Conservation (phyloP, 1,284 basidiomycete species). For the Sanghuangporus sanghuang region DNA sequence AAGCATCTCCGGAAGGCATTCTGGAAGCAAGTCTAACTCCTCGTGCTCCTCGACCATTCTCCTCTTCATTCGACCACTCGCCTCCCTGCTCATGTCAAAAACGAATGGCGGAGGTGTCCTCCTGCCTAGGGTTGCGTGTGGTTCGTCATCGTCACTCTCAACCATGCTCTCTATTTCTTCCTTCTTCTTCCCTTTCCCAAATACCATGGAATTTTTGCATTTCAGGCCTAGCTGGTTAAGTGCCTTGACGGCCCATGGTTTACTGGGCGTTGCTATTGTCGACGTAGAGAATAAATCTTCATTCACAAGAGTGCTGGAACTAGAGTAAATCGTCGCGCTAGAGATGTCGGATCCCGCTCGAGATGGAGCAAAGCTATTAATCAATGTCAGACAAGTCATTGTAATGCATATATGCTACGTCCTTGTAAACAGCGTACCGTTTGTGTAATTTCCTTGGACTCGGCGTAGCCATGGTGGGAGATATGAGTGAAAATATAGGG, state of each 20-base stretch:
- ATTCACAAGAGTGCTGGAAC: conserved; percentile 4
- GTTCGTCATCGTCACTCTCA: neutral
- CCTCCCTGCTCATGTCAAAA: conserved; percentile 1
- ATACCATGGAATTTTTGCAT: conserved; percentile 2
- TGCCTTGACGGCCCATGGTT: conserved; percentile 11
- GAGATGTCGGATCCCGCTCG: conserved; percentile 1
- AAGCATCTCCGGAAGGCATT: neutral
- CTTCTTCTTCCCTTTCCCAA: conserved; percentile 7
- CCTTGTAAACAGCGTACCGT: neutral
- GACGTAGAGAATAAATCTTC: neutral
- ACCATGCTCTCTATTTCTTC: neutral
- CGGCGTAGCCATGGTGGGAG: neutral
- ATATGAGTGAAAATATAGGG: neutral
- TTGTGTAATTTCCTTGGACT: conserved; percentile 4
- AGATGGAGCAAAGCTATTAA: neutral
- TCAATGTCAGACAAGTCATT: neutral
- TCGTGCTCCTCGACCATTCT: neutral
- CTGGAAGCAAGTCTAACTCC: conserved; percentile 7
- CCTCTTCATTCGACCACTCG: neutral
- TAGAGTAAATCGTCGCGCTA: neutral
- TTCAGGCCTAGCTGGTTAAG: conserved; percentile 8
- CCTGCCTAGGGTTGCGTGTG: neutral
- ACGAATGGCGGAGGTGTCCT: neutral
- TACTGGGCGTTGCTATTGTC: neutral
- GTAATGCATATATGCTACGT: neutral